Evolutionary conservation across 495 filamentous ascomycete genomes (phyloP).

Genomic region (Penicillium subrubescens): DNA sequence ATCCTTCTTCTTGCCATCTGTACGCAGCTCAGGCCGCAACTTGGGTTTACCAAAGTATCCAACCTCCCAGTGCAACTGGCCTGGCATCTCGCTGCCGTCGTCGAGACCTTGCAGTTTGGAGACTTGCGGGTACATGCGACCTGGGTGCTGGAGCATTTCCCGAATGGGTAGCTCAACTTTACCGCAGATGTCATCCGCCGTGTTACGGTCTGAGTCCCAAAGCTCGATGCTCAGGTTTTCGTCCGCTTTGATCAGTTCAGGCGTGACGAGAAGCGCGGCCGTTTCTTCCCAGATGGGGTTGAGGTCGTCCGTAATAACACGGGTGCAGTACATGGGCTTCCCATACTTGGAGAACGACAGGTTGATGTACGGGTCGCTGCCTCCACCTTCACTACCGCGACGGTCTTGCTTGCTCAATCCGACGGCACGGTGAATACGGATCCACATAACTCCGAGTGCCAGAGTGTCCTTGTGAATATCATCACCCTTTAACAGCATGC

Average conservation of each 20-base stretch:
- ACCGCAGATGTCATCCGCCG: slow-evolving; percentile 90
- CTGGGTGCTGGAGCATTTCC: slow-evolving; percentile 90
- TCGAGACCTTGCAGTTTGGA: slow-evolving; percentile 81
- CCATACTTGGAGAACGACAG: slow-evolving; percentile 82
- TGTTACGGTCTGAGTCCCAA: slow-evolving; percentile 89
- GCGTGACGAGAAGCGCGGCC: slow-evolving; percentile 80
- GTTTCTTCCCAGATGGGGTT: slow-evolving; percentile 94
- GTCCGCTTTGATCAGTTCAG: slow-evolving; percentile 87
- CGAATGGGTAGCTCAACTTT: slow-evolving; percentile 93
- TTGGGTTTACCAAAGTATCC: slow-evolving; percentile 90
- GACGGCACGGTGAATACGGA: slow-evolving; percentile 83
- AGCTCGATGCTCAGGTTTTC: slow-evolving; percentile 92
- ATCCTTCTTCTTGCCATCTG: slow-evolving; percentile 79
- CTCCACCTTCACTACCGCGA: slow-evolving; percentile 80
- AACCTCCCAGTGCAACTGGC: slow-evolving; percentile 93
- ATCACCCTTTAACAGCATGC: slow-evolving; percentile 87
- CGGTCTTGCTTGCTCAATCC: slow-evolving; percentile 91
- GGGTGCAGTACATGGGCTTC: slow-evolving; percentile 96
- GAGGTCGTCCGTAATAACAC: slow-evolving; percentile 91
- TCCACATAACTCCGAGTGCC: slow-evolving; percentile 84
- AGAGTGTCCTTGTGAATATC: slow-evolving; percentile 85
- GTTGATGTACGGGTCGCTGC: slow-evolving; percentile 89
- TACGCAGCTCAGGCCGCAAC: slow-evolving; percentile 77
- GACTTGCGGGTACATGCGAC: slow-evolving; percentile 88
- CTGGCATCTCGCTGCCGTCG: slow-evolving; percentile 85